These are phyloP conservation scores for Syzygium aqueum DNA, from an alignment of 345 rosid species.

Conservation along the genomic window DNA sequence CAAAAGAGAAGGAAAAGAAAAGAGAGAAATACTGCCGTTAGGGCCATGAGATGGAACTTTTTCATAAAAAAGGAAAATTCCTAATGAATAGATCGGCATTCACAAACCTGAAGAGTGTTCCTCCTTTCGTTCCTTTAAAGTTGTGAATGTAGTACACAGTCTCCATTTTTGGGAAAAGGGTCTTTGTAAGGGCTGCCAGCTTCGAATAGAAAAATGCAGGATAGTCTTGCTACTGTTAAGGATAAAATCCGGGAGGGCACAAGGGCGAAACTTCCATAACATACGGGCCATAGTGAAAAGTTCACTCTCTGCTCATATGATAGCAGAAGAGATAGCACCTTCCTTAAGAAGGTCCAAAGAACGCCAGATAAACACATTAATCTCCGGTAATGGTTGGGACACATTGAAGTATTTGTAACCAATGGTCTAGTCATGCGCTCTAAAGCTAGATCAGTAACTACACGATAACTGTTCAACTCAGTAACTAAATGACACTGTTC, in stretches of 20 bases:
- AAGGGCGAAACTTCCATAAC: neutral
- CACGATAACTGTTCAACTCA: neutral
- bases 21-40: neutral
- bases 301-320: neutral
- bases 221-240: conserved; percentile 51
- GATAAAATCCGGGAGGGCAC: neutral
- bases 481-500: neutral
- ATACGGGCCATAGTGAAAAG: accelerated
- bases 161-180: conserved; percentile 76
- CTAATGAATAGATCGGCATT: neutral
- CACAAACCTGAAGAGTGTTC: conserved; percentile 77
- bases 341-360: neutral
- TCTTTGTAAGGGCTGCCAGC: conserved; percentile 66
- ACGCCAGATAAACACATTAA: neutral
- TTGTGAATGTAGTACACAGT: conserved; percentile 93
- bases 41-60: neutral
- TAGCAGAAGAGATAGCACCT: neutral
- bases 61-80: neutral
- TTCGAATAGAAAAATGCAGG: conserved; percentile 93
- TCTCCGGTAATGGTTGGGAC: neutral
- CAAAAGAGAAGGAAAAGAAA: neutral
- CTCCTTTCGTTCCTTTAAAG: conserved; percentile 80
- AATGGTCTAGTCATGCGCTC: neutral
- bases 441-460: neutral
- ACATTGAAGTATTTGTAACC: neutral